Evolutionary conservation across 768 basidiomycete species (phyloP).

Genomic region (Tylopilus intermedius): DNA sequence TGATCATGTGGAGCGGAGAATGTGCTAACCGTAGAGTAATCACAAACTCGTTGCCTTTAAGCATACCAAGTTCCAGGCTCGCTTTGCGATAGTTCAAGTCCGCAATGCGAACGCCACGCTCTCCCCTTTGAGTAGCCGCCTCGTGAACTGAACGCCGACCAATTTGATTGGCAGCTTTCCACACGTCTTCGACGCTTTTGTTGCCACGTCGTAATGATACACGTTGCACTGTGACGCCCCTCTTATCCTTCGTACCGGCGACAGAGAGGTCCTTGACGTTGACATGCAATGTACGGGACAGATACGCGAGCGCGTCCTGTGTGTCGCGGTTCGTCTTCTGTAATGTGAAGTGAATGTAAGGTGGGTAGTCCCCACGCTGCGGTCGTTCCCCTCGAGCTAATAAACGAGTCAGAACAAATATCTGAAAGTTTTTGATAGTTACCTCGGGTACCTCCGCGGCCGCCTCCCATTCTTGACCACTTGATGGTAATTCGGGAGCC

Average conservation of each 20-base stretch:
- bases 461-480: constrained; percentile 57
- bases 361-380: constrained; percentile 65
- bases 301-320: constrained; percentile 82
- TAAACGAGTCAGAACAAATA: neutral
- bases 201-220: constrained; percentile 75
- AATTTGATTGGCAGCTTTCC: constrained; percentile 74
- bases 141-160: constrained; percentile 54
- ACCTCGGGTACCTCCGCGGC: constrained; percentile 41
- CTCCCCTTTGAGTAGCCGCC: constrained; percentile 68
- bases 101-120: constrained; percentile 82
- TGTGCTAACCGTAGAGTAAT: constrained; percentile 78
- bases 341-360: constrained; percentile 92
- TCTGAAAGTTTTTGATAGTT: neutral
- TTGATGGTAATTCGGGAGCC: constrained; percentile 77
- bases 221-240: constrained; percentile 92
- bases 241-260: constrained; percentile 97
- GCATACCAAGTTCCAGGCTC: constrained; percentile 86
- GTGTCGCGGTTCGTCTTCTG: constrained; percentile 98
- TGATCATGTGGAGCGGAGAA: constrained; percentile 15
- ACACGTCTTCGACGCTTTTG: constrained; percentile 78
- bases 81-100: constrained; percentile 84
- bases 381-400: constrained; percentile 37
- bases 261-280: constrained; percentile 78
- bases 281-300: constrained; percentile 74
- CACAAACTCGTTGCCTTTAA: constrained; percentile 93